Conservation (phyloP, 2,329 filamentous ascomycete genomes). For the Arthrobotrys conoides region DNA sequence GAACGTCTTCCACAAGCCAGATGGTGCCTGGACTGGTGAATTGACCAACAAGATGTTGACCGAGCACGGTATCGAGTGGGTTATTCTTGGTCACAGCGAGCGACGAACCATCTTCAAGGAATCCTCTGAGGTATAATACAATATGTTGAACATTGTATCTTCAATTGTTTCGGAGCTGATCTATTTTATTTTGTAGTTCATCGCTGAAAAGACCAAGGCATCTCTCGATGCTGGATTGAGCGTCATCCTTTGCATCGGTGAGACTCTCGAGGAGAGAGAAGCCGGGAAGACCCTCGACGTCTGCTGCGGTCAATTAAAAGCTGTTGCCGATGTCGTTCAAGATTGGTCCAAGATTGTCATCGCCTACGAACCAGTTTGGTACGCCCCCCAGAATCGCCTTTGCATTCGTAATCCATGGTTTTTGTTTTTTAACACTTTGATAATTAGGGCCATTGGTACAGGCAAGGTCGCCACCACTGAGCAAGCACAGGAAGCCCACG, state of each 20-base stretch:
- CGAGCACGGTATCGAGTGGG: constrained; percentile 90
- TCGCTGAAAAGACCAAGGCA: constrained; percentile 94
- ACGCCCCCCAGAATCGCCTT: constrained; percentile 68
- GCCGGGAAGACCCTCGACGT: constrained; percentile 85
- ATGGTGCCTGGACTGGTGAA: constrained; percentile 97
- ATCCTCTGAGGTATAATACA: constrained; percentile 75
- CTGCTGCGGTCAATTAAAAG: constrained; percentile 86
- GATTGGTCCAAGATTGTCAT: constrained; percentile 97
- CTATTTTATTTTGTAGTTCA: constrained; percentile 70
- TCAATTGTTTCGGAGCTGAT: not conserved
- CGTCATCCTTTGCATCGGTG: constrained; percentile 97
- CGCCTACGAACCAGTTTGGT: constrained; percentile 99
- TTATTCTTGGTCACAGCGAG: constrained; percentile 94
- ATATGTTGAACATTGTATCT: not conserved
- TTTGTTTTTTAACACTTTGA: constrained; percentile 5
- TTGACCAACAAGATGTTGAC: constrained; percentile 92
- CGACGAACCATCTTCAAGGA: constrained; percentile 91
- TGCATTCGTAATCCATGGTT: not conserved
- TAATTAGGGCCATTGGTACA: constrained; percentile 80
- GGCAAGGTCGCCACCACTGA: constrained; percentile 72
- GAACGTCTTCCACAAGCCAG: constrained; percentile 97
- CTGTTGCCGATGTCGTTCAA: constrained; percentile 77
- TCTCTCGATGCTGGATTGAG: constrained; percentile 87
- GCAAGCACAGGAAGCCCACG: constrained; percentile 94
- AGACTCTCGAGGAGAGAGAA: constrained; percentile 93